Evolutionary conservation across 139 green algal species (phyloP).

Genomic region (Monoraphidium neglectum): DNA sequence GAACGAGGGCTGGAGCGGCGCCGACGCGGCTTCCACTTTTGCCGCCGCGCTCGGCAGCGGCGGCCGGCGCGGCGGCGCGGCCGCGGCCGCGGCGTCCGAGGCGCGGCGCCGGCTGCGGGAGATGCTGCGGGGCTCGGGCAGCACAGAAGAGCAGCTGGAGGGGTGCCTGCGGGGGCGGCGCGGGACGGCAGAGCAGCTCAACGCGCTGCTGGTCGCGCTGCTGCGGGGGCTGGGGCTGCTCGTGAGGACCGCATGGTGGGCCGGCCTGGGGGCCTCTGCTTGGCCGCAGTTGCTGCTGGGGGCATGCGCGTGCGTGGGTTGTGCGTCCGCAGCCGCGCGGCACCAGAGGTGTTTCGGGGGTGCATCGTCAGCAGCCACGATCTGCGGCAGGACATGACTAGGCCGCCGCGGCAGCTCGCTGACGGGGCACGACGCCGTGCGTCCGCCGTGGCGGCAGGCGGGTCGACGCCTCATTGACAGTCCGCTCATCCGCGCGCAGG

Average conservation of each 20-base stretch:
- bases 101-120: not conserved
- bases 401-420: too few relatives aligned
- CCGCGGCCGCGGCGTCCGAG: not conserved
- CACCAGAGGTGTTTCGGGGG: not conserved
- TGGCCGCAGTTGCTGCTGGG: not conserved
- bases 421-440: too few relatives aligned
- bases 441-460: too few relatives aligned
- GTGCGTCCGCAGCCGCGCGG: not conserved
- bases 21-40: not conserved
- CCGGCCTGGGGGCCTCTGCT: conserved; percentile 6
- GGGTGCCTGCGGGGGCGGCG: conserved; percentile 7
- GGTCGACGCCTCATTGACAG: not conserved
- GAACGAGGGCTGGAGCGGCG: not conserved
- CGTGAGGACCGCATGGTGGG: conserved; percentile 56
- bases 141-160: not conserved
- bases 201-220: conserved; percentile 71
- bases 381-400: too few relatives aligned
- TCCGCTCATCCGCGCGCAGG: not conserved
- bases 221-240: conserved; percentile 63
- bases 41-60: not conserved
- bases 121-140: not conserved
- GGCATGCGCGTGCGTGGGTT: not conserved
- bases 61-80: not conserved
- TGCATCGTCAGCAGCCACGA: too few relatives aligned
- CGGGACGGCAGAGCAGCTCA: conserved; percentile 62